Evolutionary conservation across 257 asterid genomes (phyloP), one percentile per base, ranked within the genome.

Genomic region (Knoxia roxburghii): DNA sequence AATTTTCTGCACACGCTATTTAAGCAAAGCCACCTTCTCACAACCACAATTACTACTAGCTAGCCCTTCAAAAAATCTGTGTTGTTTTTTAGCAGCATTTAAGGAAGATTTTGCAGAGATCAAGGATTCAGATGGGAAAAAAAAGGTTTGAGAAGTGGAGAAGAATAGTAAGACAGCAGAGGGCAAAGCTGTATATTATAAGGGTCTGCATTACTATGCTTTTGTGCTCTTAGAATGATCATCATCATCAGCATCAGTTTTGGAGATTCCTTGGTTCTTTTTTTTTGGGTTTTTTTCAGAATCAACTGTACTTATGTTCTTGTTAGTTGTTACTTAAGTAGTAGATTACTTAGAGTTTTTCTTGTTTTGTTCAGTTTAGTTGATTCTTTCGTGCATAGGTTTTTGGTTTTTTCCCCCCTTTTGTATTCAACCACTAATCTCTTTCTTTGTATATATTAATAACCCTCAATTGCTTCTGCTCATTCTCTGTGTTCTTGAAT

Each of bases 121-220:
- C 41, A 37, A 37, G 41, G 41, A 37, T 4, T 37, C 9, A 37
- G 41, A 9, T 37, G 9, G 41, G 6, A 37, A 9, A 37, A 74
- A 75, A 64, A 54, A 65, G 72, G 33, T 71, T 45, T 52, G 64
- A 41, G 26, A 80, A 74, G 29, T 68, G 80, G 72, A 76, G 68
- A 72, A 74, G 77, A 76, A 73, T 70, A 66, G 73, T 68, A 57
- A 76, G 69, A 27, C 85, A 77, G 58, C 78, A 71, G 68, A 80
- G 65, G n/a, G 82, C 74, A 68, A 80, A 71, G 71, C 71, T 80
- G 26, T 77, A 77, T 39, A 74, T 80, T 65, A 70, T 80, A 21
- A 77, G 79, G 73, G 74, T 80, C 15, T 80, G 85, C 61, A 64
- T 77, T 23, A 71, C 73, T 30, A 80, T 73, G 82, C 78, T 80